Evolutionary conservation across 2,329 filamentous ascomycete genomes (phyloP).

Genomic region (Cladosporium sp.): DNA sequence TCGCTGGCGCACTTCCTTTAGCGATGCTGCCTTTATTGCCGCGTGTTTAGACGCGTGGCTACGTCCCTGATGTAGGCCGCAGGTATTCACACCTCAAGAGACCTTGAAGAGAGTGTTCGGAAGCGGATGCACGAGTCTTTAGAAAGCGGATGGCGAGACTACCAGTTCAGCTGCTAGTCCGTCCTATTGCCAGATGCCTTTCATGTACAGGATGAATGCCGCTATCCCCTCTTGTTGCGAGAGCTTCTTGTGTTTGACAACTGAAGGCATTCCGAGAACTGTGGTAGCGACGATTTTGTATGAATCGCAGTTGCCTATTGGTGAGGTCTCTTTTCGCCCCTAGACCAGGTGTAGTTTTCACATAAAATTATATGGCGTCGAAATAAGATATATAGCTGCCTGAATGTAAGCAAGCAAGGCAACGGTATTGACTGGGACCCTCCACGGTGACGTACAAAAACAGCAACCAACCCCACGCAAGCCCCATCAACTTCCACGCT

Average conservation of each 20-base stretch:
- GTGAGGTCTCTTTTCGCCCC: not conserved
- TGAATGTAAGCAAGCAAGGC: not conserved
- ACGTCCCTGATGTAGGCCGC: not conserved
- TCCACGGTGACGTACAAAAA: slow-evolving; percentile 10
- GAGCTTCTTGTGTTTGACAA: not conserved
- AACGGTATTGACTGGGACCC: not conserved
- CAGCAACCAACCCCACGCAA: not conserved
- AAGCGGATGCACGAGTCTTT: not conserved
- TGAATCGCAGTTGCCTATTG: not conserved
- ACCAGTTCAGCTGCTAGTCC: not conserved
- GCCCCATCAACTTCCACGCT: slow-evolving; percentile 5
- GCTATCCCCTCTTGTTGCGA: not conserved
- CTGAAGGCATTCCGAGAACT: not conserved
- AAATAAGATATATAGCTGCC: not conserved
- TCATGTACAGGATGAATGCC: not conserved
- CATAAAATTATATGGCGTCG: not conserved
- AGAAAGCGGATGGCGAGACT: not conserved
- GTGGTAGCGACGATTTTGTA: not conserved
- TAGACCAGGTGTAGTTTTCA: not conserved
- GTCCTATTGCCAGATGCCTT: not conserved
- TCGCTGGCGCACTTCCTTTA: no score
- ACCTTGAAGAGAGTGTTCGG: not conserved
- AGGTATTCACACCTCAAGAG: not conserved
- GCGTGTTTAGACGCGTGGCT: not conserved
- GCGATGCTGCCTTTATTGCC: not conserved